These are phyloP conservation scores for Eucalyptus viminalis DNA, from an alignment of 345 rosid species.

Conservation along the genomic window DNA sequence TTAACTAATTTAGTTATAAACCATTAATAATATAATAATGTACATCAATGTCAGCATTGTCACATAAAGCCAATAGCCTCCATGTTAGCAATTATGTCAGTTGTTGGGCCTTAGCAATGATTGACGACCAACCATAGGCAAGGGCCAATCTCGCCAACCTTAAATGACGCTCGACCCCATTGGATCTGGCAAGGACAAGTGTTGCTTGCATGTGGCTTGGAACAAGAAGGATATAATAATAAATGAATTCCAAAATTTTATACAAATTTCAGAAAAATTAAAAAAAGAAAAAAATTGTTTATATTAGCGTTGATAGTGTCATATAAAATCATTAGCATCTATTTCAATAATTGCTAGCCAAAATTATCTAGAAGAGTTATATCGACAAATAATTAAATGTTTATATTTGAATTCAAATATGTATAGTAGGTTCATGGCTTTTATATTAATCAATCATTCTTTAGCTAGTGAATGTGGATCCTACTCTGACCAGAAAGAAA, in stretches of 20 bases:
- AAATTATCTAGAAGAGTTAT: not conserved
- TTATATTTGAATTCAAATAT: fast-evolving
- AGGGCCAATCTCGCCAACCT: not conserved
- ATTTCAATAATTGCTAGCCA: fast-evolving
- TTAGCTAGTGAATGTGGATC: fast-evolving
- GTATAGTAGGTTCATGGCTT: fast-evolving
- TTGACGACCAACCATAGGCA: fast-evolving
- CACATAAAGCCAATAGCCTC: too few relatives aligned
- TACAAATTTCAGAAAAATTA: not conserved
- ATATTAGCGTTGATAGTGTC: fast-evolving
- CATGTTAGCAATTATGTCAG: too few relatives aligned
- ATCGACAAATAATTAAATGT: not conserved
- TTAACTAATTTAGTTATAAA: not conserved
- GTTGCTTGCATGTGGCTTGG: fast-evolving
- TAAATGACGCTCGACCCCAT: fast-evolving
- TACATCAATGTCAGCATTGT: too few relatives aligned
- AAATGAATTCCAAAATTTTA: not conserved
- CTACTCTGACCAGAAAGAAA: too few relatives aligned
- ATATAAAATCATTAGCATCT: fast-evolving
- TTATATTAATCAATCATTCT: not conserved
- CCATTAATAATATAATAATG: too few relatives aligned
- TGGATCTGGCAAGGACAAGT: fast-evolving
- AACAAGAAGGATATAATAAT: not conserved
- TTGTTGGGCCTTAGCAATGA: not conserved
- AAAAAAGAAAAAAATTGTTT: not conserved